phyloP scores from a whole-genome alignment of 2,329 filamentous ascomycete species.

The Cercospora sesami region DNA sequence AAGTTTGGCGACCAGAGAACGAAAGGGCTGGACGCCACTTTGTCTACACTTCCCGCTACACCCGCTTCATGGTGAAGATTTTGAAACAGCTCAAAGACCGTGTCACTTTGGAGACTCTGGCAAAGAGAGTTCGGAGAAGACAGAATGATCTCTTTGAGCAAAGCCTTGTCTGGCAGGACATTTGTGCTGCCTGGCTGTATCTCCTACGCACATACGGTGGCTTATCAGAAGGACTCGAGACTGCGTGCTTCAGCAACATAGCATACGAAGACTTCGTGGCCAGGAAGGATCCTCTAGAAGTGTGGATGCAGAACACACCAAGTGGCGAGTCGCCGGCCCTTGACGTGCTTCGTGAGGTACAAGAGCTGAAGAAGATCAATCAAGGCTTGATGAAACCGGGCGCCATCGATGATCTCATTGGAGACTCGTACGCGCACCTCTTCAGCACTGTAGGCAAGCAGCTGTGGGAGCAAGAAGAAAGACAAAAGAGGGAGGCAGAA shows the following conservation, averaged over 20 bases:
- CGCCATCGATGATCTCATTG: constrained; percentile 88
- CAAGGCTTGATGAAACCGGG: constrained; percentile 81
- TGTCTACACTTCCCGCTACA: constrained; percentile 85
- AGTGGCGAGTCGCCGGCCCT: constrained; percentile 52
- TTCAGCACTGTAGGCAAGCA: constrained; percentile 66
- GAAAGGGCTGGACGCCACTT: constrained; percentile 84
- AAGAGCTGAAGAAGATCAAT: constrained; percentile 77
- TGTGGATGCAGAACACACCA: constrained; percentile 55
- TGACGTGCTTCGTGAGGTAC: constrained; percentile 64
- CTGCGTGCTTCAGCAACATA: constrained; percentile 63
- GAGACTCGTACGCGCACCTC: constrained; percentile 79
- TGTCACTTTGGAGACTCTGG: constrained; percentile 71
- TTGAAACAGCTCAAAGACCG: constrained; percentile 74
- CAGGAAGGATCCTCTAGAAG: constrained; percentile 60
- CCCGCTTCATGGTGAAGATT: constrained; percentile 75
- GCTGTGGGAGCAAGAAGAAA: constrained; percentile 51
- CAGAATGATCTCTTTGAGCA: constrained; percentile 71
- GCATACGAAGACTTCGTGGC: constrained; percentile 65
- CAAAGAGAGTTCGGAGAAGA: constrained; percentile 78
- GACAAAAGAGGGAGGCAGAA: constrained; percentile 33
- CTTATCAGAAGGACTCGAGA: constrained; percentile 63
- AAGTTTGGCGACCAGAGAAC: constrained; percentile 91
- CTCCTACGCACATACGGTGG: constrained; percentile 57
- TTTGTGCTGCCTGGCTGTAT: constrained; percentile 60
- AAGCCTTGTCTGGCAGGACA: constrained; percentile 61